Base-by-base conservation (phyloP, 2,329 filamentous ascomycete genomes). In the Arthrobotrys megalospora region DNA sequence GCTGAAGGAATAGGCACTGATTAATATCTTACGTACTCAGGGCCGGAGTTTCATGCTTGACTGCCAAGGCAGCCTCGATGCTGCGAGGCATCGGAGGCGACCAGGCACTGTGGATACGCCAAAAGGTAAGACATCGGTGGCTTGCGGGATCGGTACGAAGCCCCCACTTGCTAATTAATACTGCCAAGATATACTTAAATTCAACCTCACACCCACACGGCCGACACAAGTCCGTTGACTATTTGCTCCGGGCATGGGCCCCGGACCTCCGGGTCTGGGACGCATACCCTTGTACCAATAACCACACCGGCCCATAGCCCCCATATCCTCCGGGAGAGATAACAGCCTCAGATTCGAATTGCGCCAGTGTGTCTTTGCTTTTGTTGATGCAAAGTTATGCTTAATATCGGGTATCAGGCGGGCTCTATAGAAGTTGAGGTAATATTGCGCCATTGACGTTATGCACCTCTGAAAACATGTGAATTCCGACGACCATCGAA, bases 151-250 rank as follows among this genome's bases (percentile, higher is more conserved):
- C 62, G 62, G 43, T 41, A 65, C 43, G 47, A 65, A 24, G 43
- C 21, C 62, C 45, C 24, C 34, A 48, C 43, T 65, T 41, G 11
- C 10, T 14, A 6, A 62, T 34, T 50, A 36, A 21, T 60, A 3
- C 32, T 38, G 43, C 43, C 62, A 50, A 65, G 62, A 36, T n/a
- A 24, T 65, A 65, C 62, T 41, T 65, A 65, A 65, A 65, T 65
- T 65, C 62, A 65, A 65, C 55, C 16, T 43, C 50, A 38, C 52
- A 58, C 21, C 52, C 32, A 7, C 14, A 28, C 19, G n/a, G 55
- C 55, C 55, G 55, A 60, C 19, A 19, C 32, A 38, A n/a, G 52
- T 21, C 52, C 52, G 36, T 36, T 34, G 21, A 8, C 6, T 14
- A 24, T 0, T 4, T 8, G n/a, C 19, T 16, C 41, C 41, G 41